Evolutionary conservation across 106 monocot genomes (phyloP).

Genomic region (Iris macrosiphon): DNA sequence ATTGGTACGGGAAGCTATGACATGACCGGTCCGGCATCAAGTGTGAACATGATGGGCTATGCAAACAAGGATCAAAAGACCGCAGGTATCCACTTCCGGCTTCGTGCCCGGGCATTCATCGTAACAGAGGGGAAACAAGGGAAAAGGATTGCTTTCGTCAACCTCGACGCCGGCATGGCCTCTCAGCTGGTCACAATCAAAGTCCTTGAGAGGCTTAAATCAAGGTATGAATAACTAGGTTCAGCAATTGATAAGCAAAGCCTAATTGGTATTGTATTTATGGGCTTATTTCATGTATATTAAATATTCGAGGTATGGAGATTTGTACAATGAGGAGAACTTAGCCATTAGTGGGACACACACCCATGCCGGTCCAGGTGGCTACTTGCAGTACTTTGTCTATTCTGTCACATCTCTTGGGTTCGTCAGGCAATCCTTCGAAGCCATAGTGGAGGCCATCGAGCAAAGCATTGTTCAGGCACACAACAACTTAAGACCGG

Average conservation of each 20-base stretch:
- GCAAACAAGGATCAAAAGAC: slow-evolving; percentile 6
- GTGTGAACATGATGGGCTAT: slow-evolving; percentile 14
- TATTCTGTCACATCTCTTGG: slow-evolving; percentile 30
- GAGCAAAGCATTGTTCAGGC: slow-evolving; percentile 28
- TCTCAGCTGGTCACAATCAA: slow-evolving; percentile 22
- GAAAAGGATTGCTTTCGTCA: slow-evolving; percentile 11
- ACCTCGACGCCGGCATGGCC: slow-evolving; percentile 19
- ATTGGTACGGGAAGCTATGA: slow-evolving; percentile 8
- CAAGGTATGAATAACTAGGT: slow-evolving; percentile 8
- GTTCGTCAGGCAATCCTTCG: slow-evolving; percentile 26
- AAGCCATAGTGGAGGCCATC: slow-evolving; percentile 21
- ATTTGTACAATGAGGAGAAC: slow-evolving; percentile 26
- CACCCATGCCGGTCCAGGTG: slow-evolving; percentile 31
- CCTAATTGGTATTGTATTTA: no score
- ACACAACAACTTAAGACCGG: slow-evolving; percentile 18
- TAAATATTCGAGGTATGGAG: slow-evolving; percentile 14
- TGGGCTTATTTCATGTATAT: not conserved
- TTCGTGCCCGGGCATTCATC: slow-evolving; percentile 5
- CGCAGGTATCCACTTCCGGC: slow-evolving; percentile 6
- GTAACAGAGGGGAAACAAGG: not conserved
- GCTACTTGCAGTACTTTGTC: slow-evolving; percentile 29
- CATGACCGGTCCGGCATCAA: slow-evolving; percentile 10
- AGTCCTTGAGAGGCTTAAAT: slow-evolving; percentile 20
- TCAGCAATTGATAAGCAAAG: not conserved
- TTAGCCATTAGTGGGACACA: slow-evolving; percentile 30